Evolutionary conservation across 1,139 yeast species (phyloP).

Genomic region (Magnusiomyces tetraspermus): DNA sequence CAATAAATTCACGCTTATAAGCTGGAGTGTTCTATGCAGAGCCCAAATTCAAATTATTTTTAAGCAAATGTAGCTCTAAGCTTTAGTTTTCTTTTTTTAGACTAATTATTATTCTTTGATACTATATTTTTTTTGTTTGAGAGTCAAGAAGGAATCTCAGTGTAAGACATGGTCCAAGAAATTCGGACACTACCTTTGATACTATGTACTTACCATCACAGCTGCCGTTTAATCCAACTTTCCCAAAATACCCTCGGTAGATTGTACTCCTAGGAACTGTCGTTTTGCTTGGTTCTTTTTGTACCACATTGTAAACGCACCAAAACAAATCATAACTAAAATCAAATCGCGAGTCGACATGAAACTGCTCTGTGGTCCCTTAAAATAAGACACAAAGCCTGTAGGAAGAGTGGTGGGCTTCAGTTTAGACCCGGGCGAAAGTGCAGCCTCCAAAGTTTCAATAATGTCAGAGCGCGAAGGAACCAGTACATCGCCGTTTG

Average conservation of each 20-base stretch:
- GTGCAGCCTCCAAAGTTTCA: constrained; percentile 24
- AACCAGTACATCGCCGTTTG: constrained; percentile 23
- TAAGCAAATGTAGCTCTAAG: no score
- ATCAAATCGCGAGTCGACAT: not conserved
- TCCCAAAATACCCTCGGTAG: not conserved
- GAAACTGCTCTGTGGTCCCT: not conserved
- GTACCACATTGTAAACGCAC: not conserved
- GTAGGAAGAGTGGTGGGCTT: constrained; percentile 22
- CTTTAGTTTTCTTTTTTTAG: no score
- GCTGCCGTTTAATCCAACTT: no score
- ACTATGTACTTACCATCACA: no score
- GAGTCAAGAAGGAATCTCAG: no score
- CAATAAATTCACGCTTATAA: no score
- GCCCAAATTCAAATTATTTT: no score
- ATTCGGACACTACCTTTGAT: no score
- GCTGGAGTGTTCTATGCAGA: no score
- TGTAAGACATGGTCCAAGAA: no score
- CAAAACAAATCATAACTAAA: not conserved
- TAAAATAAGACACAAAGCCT: constrained; percentile 18
- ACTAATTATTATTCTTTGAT: no score
- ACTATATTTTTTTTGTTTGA: no score
- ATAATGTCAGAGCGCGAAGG: constrained; percentile 25
- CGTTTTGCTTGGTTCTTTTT: not conserved
- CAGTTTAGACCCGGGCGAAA: constrained; percentile 22
- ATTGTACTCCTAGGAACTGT: not conserved